A percentile compares a stretch with the other conserved stretches of the same genome.
These are phyloP conservation scores for Flaveria trinervia DNA, from an alignment of 129 eudicot genomes.

Conservation along the genomic window DNA sequence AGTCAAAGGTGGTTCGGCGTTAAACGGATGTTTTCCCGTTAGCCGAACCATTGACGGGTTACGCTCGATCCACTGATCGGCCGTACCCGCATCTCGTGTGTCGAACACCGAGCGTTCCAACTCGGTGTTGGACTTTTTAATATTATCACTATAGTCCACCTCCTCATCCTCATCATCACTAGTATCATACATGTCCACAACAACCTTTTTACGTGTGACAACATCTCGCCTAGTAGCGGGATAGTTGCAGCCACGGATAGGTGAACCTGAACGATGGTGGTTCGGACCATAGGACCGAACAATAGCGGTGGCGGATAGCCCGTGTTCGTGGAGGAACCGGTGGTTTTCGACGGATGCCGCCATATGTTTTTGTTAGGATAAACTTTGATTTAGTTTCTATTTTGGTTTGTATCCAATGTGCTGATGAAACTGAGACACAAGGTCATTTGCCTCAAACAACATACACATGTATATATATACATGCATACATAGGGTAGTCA, in stretches of 20 bases:
- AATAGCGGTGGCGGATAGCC: conserved; percentile 36
- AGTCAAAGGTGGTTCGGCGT: conserved; percentile 78
- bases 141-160: conserved; percentile 26
- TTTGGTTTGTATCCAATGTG: conserved; percentile 4
- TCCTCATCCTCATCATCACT: conserved; percentile 46
- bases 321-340: conserved; percentile 54
- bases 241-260: conserved; percentile 41
- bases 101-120: conserved; percentile 62
- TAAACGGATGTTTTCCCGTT: conserved; percentile 94
- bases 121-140: conserved; percentile 53
- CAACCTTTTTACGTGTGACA: conserved; percentile 4
- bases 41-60: conserved; percentile 80
- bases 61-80: conserved; percentile 82
- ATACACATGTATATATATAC: background rate
- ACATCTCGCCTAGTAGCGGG: conserved; percentile 25
- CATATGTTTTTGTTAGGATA: conserved; percentile 33
- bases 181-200: conserved; percentile 17
- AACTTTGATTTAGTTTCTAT: conserved; percentile 4
- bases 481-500: background rate
- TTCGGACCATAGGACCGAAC: conserved; percentile 34
- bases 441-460: conserved; percentile 21
- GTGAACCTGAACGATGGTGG: conserved; percentile 63
- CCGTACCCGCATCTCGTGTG: conserved; percentile 61
- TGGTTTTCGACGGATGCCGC: conserved; percentile 83
- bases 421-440: conserved; percentile 23